A percentile compares a stretch with the other conserved stretches of the same genome.
phyloP scores from a whole-genome alignment of 2,329 filamentous ascomycete genomes.

The Elsinoe australis region DNA sequence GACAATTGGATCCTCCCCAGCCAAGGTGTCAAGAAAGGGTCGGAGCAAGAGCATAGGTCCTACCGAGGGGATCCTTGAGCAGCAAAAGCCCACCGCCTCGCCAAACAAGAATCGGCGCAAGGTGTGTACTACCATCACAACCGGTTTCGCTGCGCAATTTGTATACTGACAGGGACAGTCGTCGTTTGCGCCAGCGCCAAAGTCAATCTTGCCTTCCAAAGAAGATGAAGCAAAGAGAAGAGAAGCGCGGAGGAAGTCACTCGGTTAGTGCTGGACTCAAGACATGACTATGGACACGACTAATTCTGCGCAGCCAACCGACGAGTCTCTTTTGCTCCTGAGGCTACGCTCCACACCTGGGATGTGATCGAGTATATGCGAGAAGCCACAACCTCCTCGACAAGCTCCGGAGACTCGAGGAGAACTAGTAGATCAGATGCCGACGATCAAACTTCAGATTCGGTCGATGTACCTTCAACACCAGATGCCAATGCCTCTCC shows the following conservation, averaged over 20 bases:
- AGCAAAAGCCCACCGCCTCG: slow-evolving; percentile 28
- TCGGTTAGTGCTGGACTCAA: slow-evolving; percentile 44
- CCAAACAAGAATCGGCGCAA: slow-evolving; percentile 58
- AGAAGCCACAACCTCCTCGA: slow-evolving; percentile 71
- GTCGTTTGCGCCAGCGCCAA: slow-evolving; percentile 45
- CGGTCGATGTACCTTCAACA: slow-evolving; percentile 42
- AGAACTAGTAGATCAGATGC: slow-evolving; percentile 32
- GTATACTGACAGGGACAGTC: slow-evolving; percentile 28
- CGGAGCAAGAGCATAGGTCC: slow-evolving; percentile 95
- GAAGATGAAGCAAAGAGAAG: slow-evolving; percentile 58
- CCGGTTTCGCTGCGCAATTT: slow-evolving; percentile 8
- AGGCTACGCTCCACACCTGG: slow-evolving; percentile 95
- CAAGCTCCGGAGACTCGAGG: slow-evolving; percentile 64
- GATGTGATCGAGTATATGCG: slow-evolving; percentile 85
- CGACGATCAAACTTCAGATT: slow-evolving; percentile 50
- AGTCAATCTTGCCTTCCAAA: slow-evolving; percentile 50
- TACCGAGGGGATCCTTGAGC: slow-evolving; percentile 64
- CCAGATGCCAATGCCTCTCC: slow-evolving; percentile 59
- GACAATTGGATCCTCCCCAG: slow-evolving; percentile 32
- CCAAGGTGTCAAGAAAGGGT: slow-evolving; percentile 53
- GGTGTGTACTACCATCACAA: slow-evolving; percentile 43
- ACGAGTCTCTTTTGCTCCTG: slow-evolving; percentile 91
- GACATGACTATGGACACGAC: not conserved
- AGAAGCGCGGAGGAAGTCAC: slow-evolving; percentile 83
- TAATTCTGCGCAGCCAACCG: slow-evolving; percentile 56